A percentile compares a stretch with the other conserved stretches of the same genome.
phyloP scores from a whole-genome alignment of 140 eudicot species.

The Ambrosia hybrid region DNA sequence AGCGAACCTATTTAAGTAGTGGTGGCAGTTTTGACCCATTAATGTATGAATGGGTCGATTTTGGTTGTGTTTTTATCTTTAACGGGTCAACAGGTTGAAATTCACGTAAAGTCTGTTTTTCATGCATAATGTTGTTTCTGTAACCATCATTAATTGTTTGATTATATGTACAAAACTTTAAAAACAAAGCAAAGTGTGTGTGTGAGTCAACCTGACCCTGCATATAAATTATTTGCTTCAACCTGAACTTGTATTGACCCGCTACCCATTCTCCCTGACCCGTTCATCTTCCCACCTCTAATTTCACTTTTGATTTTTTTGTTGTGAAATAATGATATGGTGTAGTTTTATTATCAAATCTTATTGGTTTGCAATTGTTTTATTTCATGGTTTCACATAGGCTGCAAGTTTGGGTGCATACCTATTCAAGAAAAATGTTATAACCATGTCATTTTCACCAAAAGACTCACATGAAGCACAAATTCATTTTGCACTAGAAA shows the following conservation, averaged over 20 bases:
- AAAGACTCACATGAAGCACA: slow-evolving; percentile 81
- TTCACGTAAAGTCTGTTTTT: background rate
- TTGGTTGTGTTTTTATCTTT: background rate
- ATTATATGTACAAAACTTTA: background rate
- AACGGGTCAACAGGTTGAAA: background rate
- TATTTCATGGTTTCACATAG: slow-evolving; percentile 32
- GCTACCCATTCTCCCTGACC: background rate
- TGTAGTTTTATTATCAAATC: background rate
- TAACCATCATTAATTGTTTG: background rate
- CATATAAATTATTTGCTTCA: too few relatives aligned
- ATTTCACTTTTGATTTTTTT: background rate
- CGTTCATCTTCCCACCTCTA: background rate
- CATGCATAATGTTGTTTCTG: background rate
- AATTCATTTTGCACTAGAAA: slow-evolving; percentile 76
- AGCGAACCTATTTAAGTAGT: slow-evolving; percentile 21
- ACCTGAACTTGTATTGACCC: background rate
- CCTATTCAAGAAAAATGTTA: slow-evolving; percentile 57
- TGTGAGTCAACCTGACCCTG: background rate
- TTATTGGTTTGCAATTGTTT: slow-evolving; percentile 4
- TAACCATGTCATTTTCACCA: slow-evolving; percentile 82
- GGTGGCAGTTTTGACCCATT: background rate
- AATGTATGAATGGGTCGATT: background rate
- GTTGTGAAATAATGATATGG: slow-evolving; percentile 3
- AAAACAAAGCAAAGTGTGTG: background rate
- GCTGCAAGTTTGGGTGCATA: slow-evolving; percentile 93